phyloP scores from a whole-genome alignment of 345 rosid species.

The Lepidium didymum region DNA sequence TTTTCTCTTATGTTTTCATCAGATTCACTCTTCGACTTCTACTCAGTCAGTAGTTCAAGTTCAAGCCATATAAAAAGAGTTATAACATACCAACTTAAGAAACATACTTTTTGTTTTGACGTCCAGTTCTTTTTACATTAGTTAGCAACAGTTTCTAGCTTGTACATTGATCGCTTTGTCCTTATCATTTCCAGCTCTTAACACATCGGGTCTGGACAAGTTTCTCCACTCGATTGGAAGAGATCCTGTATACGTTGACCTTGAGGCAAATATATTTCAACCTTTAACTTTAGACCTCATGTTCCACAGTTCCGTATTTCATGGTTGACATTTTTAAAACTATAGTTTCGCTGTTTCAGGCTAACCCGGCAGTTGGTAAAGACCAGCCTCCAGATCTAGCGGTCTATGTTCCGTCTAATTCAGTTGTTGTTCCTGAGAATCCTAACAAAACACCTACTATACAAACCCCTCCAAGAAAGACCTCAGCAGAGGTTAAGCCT shows the following conservation, averaged over 20 bases:
- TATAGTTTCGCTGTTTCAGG: constrained; percentile 38
- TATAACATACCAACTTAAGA: not conserved
- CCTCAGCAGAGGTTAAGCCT: constrained; percentile 34
- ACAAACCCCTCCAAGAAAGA: constrained; percentile 29
- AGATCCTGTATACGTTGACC: constrained; percentile 57
- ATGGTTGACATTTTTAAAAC: not conserved
- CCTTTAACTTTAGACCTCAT: not conserved
- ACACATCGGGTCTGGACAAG: constrained; percentile 53
- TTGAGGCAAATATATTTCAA: constrained; percentile 48
- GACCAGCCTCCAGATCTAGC: constrained; percentile 95
- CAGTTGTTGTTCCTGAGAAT: constrained; percentile 46
- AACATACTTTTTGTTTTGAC: not conserved
- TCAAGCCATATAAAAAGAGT: not conserved
- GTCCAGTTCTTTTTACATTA: not conserved
- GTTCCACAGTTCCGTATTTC: not conserved
- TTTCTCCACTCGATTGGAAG: constrained; percentile 67
- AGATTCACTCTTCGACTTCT: not conserved
- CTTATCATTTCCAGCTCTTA: constrained; percentile 47
- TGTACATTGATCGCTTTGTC: not conserved
- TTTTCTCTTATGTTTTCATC: not conserved
- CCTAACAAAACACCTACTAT: constrained; percentile 29
- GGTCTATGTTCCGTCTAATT: constrained; percentile 56
- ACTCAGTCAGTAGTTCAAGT: not conserved
- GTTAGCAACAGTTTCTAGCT: not conserved
- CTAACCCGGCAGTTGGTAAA: constrained; percentile 74